These are phyloP conservation scores for Albugo laibachii DNA, from an alignment of 352 stramenopile genomes.

Conservation along the genomic window DNA sequence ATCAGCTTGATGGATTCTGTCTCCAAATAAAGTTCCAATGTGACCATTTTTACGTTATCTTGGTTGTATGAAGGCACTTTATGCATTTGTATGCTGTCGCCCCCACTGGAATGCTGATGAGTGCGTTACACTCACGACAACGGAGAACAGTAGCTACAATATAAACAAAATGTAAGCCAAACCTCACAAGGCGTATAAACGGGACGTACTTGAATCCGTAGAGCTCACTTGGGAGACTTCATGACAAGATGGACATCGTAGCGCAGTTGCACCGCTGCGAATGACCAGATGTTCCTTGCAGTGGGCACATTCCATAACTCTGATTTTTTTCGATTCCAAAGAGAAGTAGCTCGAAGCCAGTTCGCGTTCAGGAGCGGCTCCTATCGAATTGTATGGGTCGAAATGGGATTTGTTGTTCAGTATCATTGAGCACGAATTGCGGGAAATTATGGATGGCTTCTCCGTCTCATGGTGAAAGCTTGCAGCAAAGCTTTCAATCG, in stretches of 20 bases:
- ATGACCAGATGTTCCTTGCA: constrained; percentile 72
- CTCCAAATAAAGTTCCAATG: constrained; percentile 2
- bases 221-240: constrained; percentile 55
- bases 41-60: constrained; percentile 26
- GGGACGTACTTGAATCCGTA: constrained; percentile 28
- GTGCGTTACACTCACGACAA: constrained; percentile 73
- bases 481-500: no score
- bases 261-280: constrained; percentile 45
- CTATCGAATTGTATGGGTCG: no score
- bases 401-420: no score
- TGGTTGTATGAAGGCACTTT: constrained; percentile 69
- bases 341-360: not conserved
- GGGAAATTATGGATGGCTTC: no score
- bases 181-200: not conserved
- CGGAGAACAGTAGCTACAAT: constrained; percentile 12
- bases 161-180: constrained; percentile 1
- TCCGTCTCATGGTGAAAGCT: no score
- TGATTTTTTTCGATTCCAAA: constrained; percentile 56
- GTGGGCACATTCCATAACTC: constrained; percentile 70
- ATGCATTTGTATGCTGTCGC: constrained; percentile 80
- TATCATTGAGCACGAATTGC: no score
- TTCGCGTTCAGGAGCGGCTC: not conserved
- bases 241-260: constrained; percentile 67
- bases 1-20: constrained; percentile 78
- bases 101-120: constrained; percentile 55